phyloP scores from a whole-genome alignment of 1,139 yeast genomes.

The Geotrichum klebahnii region DNA sequence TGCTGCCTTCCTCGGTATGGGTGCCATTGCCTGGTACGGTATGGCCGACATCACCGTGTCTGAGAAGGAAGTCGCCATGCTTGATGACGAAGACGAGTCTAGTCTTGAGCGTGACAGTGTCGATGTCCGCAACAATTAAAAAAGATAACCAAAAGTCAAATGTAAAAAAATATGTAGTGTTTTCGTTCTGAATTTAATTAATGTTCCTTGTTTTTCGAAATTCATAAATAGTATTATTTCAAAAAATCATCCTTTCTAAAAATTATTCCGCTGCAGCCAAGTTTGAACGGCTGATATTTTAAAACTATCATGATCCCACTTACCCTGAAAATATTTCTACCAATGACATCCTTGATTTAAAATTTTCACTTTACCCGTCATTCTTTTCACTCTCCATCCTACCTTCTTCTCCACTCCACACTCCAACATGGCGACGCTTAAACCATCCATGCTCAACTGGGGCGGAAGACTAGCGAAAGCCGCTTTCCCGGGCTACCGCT shows the following conservation, averaged over 20 bases:
- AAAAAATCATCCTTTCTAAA: no score
- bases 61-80: background rate
- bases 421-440: constrained; percentile 11
- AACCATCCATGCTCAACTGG: constrained; percentile 5
- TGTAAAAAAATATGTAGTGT: no score
- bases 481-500: background rate
- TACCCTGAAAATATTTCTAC: no score
- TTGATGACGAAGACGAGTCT: constrained; percentile 6
- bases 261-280: no score
- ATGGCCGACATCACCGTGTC: constrained; percentile 50
- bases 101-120: background rate
- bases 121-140: background rate
- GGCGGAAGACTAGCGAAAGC: background rate
- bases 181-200: no score
- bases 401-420: background rate
- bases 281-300: no score
- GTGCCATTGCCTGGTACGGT: constrained; percentile 75
- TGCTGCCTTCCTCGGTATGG: constrained; percentile 75
- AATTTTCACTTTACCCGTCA: constrained; percentile 1
- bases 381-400: background rate
- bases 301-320: no score
- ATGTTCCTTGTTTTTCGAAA: no score
- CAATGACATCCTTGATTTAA: background rate
- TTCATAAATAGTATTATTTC: no score
- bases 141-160: background rate